Percentiles rank a stretch among this genome's conserved stretches.
These are phyloP conservation scores for Pleurotus giganteus DNA, from an alignment of 768 basidiomycete genomes.

Conservation along the genomic window DNA sequence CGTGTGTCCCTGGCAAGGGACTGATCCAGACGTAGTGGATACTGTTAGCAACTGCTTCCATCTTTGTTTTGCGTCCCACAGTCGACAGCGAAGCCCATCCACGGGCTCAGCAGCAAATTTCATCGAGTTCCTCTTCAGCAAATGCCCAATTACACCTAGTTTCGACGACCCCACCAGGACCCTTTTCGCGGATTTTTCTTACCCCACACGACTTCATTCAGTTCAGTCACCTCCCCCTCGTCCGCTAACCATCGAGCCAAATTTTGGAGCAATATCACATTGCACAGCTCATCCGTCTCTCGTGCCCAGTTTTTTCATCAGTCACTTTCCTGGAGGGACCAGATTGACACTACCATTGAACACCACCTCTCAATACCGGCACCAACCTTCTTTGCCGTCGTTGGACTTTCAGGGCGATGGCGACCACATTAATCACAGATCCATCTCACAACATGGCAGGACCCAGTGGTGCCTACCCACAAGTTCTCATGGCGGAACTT, in stretches of 20 bases:
- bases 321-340: neutral
- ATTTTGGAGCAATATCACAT: slow-evolving; percentile 1
- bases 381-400: slow-evolving; percentile 1
- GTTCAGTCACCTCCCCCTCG: slow-evolving; percentile 1
- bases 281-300: neutral
- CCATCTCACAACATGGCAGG: slow-evolving; percentile 1
- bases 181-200: slow-evolving; percentile 1
- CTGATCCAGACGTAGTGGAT: slow-evolving; percentile 2
- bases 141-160: neutral
- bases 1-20: slow-evolving; percentile 1
- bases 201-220: neutral
- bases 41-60: neutral
- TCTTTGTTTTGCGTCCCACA: slow-evolving; percentile 9
- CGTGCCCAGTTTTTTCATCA: neutral
- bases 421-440: slow-evolving; percentile 40
- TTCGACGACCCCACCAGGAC: neutral
- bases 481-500: slow-evolving; percentile 55
- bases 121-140: neutral
- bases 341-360: neutral
- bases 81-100: neutral
- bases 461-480: slow-evolving; percentile 39
- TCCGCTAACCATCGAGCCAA: neutral
- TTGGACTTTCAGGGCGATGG: slow-evolving; percentile 33
- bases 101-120: neutral
- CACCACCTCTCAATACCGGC: neutral